phyloP scores from a whole-genome alignment of 2,329 filamentous ascomycete genomes.

The Fusarium ambrosium region DNA sequence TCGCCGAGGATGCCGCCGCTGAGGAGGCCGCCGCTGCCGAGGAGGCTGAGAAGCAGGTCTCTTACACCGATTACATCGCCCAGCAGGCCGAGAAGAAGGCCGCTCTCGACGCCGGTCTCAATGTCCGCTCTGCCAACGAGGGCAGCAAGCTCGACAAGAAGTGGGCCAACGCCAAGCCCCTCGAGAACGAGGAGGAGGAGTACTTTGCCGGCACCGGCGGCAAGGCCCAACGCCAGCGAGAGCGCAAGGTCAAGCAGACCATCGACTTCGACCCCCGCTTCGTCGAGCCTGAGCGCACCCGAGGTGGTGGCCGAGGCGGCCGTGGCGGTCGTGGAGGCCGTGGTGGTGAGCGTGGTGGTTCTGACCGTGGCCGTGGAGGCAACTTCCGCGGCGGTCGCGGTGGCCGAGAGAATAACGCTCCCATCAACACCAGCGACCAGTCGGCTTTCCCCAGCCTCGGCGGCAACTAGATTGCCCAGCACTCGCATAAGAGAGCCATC shows the following conservation, averaged over 20 bases:
- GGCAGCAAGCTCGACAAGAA: constrained; percentile 90
- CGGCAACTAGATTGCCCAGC: constrained; percentile 58
- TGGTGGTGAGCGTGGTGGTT: constrained; percentile 61
- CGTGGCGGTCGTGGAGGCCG: constrained; percentile 58
- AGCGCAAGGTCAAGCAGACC: constrained; percentile 91
- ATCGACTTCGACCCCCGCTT: constrained; percentile 90
- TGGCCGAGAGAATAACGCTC: constrained; percentile 47
- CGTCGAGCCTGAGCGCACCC: constrained; percentile 75
- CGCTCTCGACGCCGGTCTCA: constrained; percentile 72
- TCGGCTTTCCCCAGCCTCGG: constrained; percentile 73
- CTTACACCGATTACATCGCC: constrained; percentile 89
- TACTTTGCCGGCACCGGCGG: constrained; percentile 81
- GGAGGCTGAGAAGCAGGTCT: constrained; percentile 86
- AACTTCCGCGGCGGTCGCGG: constrained; percentile 42
- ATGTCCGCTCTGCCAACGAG: constrained; percentile 93
- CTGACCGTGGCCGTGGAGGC: constrained; percentile 52
- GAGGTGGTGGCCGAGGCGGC: constrained; percentile 65
- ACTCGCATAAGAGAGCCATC: constrained; percentile 26
- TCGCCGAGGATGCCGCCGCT: constrained; percentile 62
- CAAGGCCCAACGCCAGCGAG: constrained; percentile 88
- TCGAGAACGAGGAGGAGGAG: constrained; percentile 78
- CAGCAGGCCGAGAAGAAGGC: constrained; percentile 80
- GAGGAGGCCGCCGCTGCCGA: constrained; percentile 62
- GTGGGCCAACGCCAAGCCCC: constrained; percentile 86
- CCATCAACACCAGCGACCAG: constrained; percentile 71